Evolutionary conservation across 2,329 filamentous ascomycete genomes (phyloP).

Genomic region (Alternaria alternata): DNA sequence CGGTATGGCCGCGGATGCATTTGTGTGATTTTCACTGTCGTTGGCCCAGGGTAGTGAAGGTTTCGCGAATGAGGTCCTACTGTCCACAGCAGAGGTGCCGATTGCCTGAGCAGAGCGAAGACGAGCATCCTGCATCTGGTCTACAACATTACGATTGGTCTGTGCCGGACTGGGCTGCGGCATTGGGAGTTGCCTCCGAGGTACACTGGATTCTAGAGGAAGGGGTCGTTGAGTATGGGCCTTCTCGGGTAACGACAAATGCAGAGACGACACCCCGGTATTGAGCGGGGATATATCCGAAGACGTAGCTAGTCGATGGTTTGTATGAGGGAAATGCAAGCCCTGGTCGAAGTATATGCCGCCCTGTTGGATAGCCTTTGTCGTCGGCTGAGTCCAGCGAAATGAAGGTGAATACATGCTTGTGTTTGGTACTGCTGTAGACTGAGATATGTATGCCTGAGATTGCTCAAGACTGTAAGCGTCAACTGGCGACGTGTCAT

Average conservation of each 20-base stretch:
- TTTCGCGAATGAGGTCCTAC: constrained; percentile 27
- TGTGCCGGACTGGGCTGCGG: constrained; percentile 42
- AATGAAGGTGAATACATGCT: constrained; percentile 25
- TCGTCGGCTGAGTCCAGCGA: constrained; percentile 28
- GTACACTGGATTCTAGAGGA: constrained; percentile 22
- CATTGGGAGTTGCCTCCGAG: constrained; percentile 43
- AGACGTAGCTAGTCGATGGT: constrained; percentile 11
- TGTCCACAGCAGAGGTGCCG: constrained; percentile 14
- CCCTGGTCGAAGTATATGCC: constrained; percentile 35
- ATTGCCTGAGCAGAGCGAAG: constrained; percentile 38
- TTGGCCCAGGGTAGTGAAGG: constrained; percentile 31
- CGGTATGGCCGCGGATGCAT: constrained; percentile 19
- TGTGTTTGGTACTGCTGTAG: constrained; percentile 19
- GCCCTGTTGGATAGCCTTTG: constrained; percentile 21
- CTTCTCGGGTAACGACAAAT: constrained; percentile 37
- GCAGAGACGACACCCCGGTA: constrained; percentile 38
- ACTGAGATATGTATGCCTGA: constrained; percentile 27
- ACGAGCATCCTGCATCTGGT: constrained; percentile 43
- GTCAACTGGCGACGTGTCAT: constrained; percentile 42
- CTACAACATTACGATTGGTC: constrained; percentile 36
- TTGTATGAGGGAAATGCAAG: constrained; percentile 30
- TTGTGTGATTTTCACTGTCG: constrained; percentile 19
- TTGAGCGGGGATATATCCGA: constrained; percentile 41
- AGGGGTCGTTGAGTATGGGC: constrained; percentile 26
- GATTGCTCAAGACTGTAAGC: constrained; percentile 36